Conservation (phyloP, 2,329 filamentous ascomycete species). For the Zymoseptoria ardabiliae region DNA sequence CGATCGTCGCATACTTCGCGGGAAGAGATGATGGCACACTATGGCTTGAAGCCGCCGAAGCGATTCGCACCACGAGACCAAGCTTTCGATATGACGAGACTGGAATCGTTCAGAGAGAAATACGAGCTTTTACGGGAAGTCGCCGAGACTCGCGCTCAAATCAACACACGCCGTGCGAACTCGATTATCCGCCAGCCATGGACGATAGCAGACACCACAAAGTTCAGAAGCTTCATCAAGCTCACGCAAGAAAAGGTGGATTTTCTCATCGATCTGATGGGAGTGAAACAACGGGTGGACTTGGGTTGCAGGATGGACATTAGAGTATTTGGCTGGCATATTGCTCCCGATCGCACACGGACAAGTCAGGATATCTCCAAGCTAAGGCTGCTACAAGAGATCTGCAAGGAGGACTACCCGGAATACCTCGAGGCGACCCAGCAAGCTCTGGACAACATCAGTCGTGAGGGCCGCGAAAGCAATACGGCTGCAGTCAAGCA, state of each 20-base stretch:
- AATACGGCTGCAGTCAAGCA: conserved; percentile 4
- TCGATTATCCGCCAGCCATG: conserved; percentile 31
- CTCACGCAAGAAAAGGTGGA: conserved; percentile 39
- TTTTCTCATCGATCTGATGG: conserved; percentile 37
- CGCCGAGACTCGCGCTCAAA: conserved; percentile 26
- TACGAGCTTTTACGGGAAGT: conserved; percentile 37
- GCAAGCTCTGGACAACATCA: conserved; percentile 38
- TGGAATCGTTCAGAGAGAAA: conserved; percentile 41
- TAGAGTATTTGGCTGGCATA: conserved; percentile 42
- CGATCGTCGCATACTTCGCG: conserved; percentile 33
- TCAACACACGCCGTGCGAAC: conserved; percentile 26
- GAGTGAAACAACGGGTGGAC: conserved; percentile 39
- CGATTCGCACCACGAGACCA: conserved; percentile 33
- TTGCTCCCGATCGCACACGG: conserved; percentile 27
- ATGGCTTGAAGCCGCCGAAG: conserved; percentile 40
- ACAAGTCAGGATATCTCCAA: conserved; percentile 35
- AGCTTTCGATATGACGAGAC: conserved; percentile 37
- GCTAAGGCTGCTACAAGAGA: conserved; percentile 38
- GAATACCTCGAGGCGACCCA: conserved; percentile 38
- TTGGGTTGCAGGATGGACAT: conserved; percentile 40
- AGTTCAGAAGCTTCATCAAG: conserved; percentile 36
- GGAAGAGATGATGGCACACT: conserved; percentile 40
- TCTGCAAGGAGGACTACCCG: conserved; percentile 37
- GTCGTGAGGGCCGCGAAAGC: conserved; percentile 24
- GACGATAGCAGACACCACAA: conserved; percentile 35